Evolutionary conservation across 192 early-diverging fungal species (phyloP).

Genomic region (Gonapodya sp.): DNA sequence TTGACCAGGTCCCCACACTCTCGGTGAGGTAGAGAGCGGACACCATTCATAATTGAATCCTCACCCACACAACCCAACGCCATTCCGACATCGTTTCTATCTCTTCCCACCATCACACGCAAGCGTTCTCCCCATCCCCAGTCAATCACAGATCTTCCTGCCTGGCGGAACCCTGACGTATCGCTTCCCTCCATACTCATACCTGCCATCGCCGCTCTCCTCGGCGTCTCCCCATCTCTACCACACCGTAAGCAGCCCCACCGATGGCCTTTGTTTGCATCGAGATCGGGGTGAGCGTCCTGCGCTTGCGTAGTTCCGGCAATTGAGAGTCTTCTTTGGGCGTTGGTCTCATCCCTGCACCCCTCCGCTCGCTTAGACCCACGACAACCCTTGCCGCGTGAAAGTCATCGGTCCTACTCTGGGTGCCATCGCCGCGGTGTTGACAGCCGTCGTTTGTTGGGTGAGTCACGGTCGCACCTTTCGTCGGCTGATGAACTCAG

Average conservation of each 20-base stretch:
- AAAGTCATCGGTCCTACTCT: neutral
- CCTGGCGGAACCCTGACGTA: too few species aligned
- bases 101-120: too few species aligned
- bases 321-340: neutral
- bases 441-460: slow-evolving; percentile 1
- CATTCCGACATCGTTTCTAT: too few species aligned
- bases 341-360: neutral
- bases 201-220: too few species aligned
- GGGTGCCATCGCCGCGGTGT: neutral
- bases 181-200: too few species aligned
- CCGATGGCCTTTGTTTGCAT: slow-evolving; percentile 11
- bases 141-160: too few species aligned
- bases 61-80: too few species aligned
- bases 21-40: too few species aligned
- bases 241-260: neutral
- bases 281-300: slow-evolving; percentile 1
- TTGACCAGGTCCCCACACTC: too few species aligned
- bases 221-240: neutral
- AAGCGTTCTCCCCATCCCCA: too few species aligned
- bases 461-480: neutral
- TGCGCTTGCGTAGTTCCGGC: neutral
- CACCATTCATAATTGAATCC: too few species aligned
- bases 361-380: neutral
- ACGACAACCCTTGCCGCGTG: slow-evolving; percentile 7
- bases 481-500: neutral